Evolutionary conservation across 441 rosid species (phyloP).

Genomic region (Aquilaria agallochum): DNA sequence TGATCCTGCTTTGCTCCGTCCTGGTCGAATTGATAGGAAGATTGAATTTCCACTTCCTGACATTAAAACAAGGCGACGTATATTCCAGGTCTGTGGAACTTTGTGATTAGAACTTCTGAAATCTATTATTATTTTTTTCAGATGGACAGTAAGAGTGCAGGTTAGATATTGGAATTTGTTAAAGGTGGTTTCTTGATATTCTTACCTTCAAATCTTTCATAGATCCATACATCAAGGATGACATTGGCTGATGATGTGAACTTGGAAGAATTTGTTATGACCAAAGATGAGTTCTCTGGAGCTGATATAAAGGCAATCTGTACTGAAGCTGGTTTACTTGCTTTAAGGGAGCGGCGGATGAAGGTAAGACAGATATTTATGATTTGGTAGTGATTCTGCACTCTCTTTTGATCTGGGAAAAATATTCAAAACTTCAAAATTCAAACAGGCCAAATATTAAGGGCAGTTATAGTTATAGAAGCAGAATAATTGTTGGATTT

Average conservation of each 20-base stretch:
- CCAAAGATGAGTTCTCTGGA: conserved; percentile 97
- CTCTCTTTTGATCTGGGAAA: no score
- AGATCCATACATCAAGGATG: conserved; percentile 98
- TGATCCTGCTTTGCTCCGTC: conserved; percentile 97
- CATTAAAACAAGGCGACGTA: conserved; percentile 90
- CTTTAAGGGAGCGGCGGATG: conserved; percentile 93
- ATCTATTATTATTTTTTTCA: no score
- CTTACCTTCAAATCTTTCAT: conserved; percentile 9
- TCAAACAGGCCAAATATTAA: no score
- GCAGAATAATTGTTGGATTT: no score
- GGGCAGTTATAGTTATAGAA: no score
- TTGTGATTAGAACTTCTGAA: conserved; percentile 1
- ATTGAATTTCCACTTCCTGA: conserved; percentile 98
- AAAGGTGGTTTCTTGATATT: not conserved
- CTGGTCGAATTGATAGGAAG: conserved; percentile 94
- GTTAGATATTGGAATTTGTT: no score
- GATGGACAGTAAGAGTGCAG: no score
- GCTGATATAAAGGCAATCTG: conserved; percentile 98
- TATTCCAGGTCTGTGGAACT: conserved; percentile 67
- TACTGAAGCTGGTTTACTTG: conserved; percentile 94
- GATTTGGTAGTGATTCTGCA: not conserved
- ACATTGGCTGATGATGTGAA: conserved; percentile 94
- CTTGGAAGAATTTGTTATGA: conserved; percentile 98
- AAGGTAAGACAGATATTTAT: conserved; percentile 44
- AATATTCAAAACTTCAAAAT: no score